Conservation (phyloP, 257 asterid genomes). For the Nicotiana otophora region DNA sequence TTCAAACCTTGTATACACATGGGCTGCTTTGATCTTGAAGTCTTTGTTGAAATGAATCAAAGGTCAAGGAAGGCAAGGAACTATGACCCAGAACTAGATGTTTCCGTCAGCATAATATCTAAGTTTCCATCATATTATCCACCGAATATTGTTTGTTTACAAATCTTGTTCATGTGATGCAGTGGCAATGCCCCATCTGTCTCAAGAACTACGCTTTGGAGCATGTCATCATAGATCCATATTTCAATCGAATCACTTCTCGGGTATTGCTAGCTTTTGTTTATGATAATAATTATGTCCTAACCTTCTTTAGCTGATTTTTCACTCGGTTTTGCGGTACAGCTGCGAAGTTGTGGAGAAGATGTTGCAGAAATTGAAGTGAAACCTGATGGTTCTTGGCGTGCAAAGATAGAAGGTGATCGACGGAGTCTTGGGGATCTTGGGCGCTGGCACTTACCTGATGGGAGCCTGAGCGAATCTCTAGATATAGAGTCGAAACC, state of each 20-base stretch:
- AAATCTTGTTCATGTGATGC: constrained; percentile 36
- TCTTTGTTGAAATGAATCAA: constrained; percentile 93
- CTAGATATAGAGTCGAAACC: constrained; percentile 59
- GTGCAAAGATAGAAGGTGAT: constrained; percentile 79
- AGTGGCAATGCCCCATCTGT: constrained; percentile 99
- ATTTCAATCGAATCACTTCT: constrained; percentile 71
- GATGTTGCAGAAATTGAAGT: constrained; percentile 89
- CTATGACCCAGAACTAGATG: neutral
- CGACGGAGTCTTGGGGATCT: constrained; percentile 72
- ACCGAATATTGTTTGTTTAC: neutral
- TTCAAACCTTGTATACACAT: constrained; percentile 86
- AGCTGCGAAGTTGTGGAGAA: constrained; percentile 74
- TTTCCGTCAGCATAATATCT: neutral
- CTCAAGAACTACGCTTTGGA: constrained; percentile 87
- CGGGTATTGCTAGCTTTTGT: constrained; percentile 43
- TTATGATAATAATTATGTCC: neutral
- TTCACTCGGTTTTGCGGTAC: constrained; percentile 10
- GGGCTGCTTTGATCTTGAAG: constrained; percentile 98
- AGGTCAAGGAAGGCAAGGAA: constrained; percentile 93
- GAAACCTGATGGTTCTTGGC: constrained; percentile 99
- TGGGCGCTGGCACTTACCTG: constrained; percentile 92
- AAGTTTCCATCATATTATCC: constrained; percentile 11
- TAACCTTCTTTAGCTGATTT: constrained; percentile 5
- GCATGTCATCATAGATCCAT: constrained; percentile 82
- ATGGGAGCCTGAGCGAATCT: constrained; percentile 51